Base-by-base conservation (phyloP, 2,329 filamentous ascomycete genomes). In the Microthyrium microscopicum region DNA sequence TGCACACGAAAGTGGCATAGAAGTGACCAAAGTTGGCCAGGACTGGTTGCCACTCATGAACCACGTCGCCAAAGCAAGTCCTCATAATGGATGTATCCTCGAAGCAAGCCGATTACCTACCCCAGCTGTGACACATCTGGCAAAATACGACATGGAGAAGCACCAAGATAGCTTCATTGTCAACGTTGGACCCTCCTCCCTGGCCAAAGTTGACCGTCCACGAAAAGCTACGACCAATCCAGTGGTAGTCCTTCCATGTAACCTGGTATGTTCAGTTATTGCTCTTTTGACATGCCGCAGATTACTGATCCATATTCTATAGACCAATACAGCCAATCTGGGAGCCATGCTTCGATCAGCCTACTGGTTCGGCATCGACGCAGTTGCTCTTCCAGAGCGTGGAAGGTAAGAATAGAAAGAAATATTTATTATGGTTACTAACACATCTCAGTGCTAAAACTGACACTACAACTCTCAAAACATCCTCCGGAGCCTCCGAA, bases 341-440 rank as follows among this genome's bases (percentile, higher is more conserved):
- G 89, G 89, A 26, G 83, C 76, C 16, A 87, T 95, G 39, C 65
- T 95, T 27, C 78, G 89, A 22, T 82, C 82, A 5, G 83, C 84
- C 3, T 78, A 82, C 47, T 95, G 89, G 53, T 69, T 95, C n/a
- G 87, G 87, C 16, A 77, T 82, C 5, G 80, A 85, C 35, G 85
- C 81, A 4, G 70, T 98, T 15, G 73, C 73, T 3, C 73, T 92
- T 35, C 80, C 82, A 3, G 73, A 68, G 20, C 70, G 72, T 38
- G 77, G 55, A 7, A 73, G 39, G 41, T 43, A 33, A 25, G 24
- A 27, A 18, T 20, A 13, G n/a, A 20, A 16, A 30, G 15, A 35
- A 34, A 31, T n/a, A n/a, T 34, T 12, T 15, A 8, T n/a, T n/a
- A 34, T 11, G 13, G 24, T 20, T 18, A 33, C 11, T 6, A 24